Evolutionary conservation across 108 stramenopile species (phyloP), one percentile per base, ranked within the genome.

Genomic region (Nitzschia putrida): DNA sequence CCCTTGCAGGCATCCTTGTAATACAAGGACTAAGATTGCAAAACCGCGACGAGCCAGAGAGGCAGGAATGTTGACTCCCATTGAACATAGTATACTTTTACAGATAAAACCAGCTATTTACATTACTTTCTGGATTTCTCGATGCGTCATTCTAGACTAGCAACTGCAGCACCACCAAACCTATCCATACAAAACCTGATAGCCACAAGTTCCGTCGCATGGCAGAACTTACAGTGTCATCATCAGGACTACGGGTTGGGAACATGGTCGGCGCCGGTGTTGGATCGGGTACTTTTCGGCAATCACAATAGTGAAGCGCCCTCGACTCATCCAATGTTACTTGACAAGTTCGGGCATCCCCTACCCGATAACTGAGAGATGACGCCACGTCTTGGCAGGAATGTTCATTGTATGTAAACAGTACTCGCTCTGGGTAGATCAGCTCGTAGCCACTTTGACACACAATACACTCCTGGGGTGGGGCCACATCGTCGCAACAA

Each of bases 401-500:
- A 21, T 63, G 61, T 12, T 45, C 61, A 8, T 63, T 25, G 22
- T 45, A 63, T 10, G 61, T 2, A 24, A 63, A 63, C 13, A 63
- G 8, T 11, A 63, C 61, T 44, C 61, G 61, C 22, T 63, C 61
- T 20, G 61, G 61, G 40, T 24, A 63, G 2, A 63, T 16, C 21
- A 63, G 23, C 3, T 44, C 44, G 43, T 63, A 22, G 3, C 44
- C 61, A n/a, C 2, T 14, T 21, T 16, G 18, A 21, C 61, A 63
- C 8, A 63, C 22, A 10, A 21, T 9, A 47, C 61, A 63, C 21
- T 63, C 22, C 13, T 63, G 5, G 43, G 42, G 61, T 3, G 44
- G 42, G 1, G 37, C 18, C 16, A 63, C 61, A 3, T 20, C 11
- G 44, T 41, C 23, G 20, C 61, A 63, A 45, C 61, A 63, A 63